A percentile compares a stretch with the other conserved stretches of the same genome.
These are phyloP conservation scores for Penicillium antarcticum DNA, from an alignment of 495 filamentous ascomycete genomes.

Conservation along the genomic window DNA sequence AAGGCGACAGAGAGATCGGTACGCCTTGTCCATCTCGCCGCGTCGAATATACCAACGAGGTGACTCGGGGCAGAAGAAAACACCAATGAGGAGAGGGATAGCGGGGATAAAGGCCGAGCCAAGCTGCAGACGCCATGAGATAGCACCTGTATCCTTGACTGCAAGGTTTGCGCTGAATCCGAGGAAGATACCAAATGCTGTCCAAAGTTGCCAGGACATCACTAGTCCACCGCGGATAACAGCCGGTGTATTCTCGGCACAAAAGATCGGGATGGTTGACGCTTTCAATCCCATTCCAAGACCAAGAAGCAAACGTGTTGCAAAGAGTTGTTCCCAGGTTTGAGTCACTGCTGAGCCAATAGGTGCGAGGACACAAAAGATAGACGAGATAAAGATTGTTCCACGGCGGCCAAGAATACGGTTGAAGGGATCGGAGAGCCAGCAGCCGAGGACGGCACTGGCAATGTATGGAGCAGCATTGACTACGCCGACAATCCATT, in stretches of 20 bases:
- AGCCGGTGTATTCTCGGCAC: constrained; percentile 59
- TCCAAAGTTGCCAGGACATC: constrained; percentile 60
- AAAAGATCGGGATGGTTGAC: constrained; percentile 60
- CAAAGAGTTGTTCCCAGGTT: constrained; percentile 58
- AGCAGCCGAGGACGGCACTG: constrained; percentile 49
- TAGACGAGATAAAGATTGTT: constrained; percentile 56
- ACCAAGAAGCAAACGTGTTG: constrained; percentile 56
- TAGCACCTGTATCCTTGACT: constrained; percentile 49
- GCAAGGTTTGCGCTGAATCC: constrained; percentile 60
- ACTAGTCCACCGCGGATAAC: constrained; percentile 60
- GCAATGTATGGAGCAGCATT: constrained; percentile 51
- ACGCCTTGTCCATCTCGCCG: constrained; percentile 52
- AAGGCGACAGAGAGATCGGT: constrained; percentile 56
- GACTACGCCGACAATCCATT: constrained; percentile 61
- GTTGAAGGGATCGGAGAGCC: constrained; percentile 60
- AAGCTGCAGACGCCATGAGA: constrained; percentile 63
- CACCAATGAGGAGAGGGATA: constrained; percentile 57
- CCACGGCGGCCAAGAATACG: constrained; percentile 54
- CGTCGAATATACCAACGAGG: constrained; percentile 69
- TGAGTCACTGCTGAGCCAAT: constrained; percentile 54
- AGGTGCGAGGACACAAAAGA: constrained; percentile 57
- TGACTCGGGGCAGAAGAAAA: constrained; percentile 67
- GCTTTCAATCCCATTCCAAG: constrained; percentile 66
- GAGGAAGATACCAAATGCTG: constrained; percentile 58
- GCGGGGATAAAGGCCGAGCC: constrained; percentile 71